Percentiles rank a stretch among this genome's conserved stretches.
Evolutionary conservation across 2,329 filamentous ascomycete genomes (phyloP).

Genomic region (Alternaria gaisen): DNA sequence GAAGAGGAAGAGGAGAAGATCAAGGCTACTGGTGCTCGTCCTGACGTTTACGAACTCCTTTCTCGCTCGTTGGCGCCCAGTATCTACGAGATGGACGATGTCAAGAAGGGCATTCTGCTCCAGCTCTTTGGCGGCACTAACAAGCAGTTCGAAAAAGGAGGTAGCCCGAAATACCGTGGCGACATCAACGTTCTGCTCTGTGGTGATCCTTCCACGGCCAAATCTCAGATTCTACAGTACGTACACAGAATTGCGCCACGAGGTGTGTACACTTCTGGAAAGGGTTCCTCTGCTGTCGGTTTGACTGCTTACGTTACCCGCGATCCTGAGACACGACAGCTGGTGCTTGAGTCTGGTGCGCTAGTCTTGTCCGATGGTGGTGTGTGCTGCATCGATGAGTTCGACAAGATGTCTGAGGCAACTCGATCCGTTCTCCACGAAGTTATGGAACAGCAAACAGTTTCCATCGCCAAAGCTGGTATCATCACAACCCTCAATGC

Average conservation of each 20-base stretch:
- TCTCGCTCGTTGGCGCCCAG: slow-evolving; percentile 91
- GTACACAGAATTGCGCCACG: slow-evolving; percentile 97
- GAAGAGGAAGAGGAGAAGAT: slow-evolving; percentile 92
- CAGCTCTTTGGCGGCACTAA: slow-evolving; percentile 98
- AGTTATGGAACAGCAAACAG: slow-evolving; percentile 83
- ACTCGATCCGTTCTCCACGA: slow-evolving; percentile 79
- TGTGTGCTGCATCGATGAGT: slow-evolving; percentile 81
- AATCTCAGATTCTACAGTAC: slow-evolving; percentile 93
- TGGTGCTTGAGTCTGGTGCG: slow-evolving; percentile 78
- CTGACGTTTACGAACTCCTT: slow-evolving; percentile 92
- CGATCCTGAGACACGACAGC: slow-evolving; percentile 75
- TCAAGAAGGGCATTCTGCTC: slow-evolving; percentile 97
- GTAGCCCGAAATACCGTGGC: slow-evolving; percentile 92
- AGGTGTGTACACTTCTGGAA: slow-evolving; percentile 79
- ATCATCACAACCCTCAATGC: slow-evolving; percentile 92
- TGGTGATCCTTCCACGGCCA: slow-evolving; percentile 94
- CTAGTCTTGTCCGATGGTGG: slow-evolving; percentile 78
- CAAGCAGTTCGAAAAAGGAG: slow-evolving; percentile 96
- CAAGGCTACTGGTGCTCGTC: slow-evolving; percentile 76
- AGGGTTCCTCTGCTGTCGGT: slow-evolving; percentile 79
- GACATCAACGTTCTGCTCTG: slow-evolving; percentile 98
- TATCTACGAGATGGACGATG: slow-evolving; percentile 97
- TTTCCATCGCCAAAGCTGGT: slow-evolving; percentile 79
- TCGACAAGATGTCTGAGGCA: slow-evolving; percentile 81
- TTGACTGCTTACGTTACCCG: slow-evolving; percentile 80